Conservation (phyloP, 805 yeast species). For the Saccharomycopsis capsularis region DNA sequence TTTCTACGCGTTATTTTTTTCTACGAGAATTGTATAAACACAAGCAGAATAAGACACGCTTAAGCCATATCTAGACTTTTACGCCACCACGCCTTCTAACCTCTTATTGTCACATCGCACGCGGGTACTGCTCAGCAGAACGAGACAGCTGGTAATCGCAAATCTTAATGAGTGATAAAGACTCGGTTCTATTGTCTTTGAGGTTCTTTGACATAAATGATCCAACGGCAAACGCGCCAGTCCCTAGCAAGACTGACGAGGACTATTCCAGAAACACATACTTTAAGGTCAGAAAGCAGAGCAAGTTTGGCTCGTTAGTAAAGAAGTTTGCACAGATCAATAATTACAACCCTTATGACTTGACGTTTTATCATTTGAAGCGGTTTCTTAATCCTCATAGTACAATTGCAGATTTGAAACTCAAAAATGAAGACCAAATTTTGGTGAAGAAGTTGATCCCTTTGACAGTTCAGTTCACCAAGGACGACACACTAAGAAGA, state of each 20-base stretch:
- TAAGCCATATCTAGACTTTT: too few relatives aligned
- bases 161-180: conserved; percentile 3
- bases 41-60: too few relatives aligned
- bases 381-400: conserved; percentile 12
- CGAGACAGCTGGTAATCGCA: too few relatives aligned
- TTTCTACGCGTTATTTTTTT: too few relatives aligned
- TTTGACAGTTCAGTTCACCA: conserved; percentile 9
- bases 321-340: conserved; percentile 12
- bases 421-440: conserved; percentile 14
- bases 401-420: conserved; percentile 10
- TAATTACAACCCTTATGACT: conserved; percentile 10
- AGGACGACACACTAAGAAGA: not conserved
- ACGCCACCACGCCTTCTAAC: too few relatives aligned
- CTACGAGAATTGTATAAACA: too few relatives aligned
- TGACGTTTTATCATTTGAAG: conserved; percentile 14
- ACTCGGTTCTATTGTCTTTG: conserved; percentile 11
- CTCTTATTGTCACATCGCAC: too few relatives aligned
- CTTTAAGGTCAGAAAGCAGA: conserved; percentile 14
- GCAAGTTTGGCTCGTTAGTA: conserved; percentile 16
- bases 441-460: conserved; percentile 15
- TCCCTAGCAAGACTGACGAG: not conserved
- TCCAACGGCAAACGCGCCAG: conserved; percentile 8
- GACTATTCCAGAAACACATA: conserved; percentile 10
- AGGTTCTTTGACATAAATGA: conserved; percentile 16
- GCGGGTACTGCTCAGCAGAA: too few relatives aligned